phyloP scores from a whole-genome alignment of 2,329 filamentous ascomycete genomes.

The Paradendryphiella salina region DNA sequence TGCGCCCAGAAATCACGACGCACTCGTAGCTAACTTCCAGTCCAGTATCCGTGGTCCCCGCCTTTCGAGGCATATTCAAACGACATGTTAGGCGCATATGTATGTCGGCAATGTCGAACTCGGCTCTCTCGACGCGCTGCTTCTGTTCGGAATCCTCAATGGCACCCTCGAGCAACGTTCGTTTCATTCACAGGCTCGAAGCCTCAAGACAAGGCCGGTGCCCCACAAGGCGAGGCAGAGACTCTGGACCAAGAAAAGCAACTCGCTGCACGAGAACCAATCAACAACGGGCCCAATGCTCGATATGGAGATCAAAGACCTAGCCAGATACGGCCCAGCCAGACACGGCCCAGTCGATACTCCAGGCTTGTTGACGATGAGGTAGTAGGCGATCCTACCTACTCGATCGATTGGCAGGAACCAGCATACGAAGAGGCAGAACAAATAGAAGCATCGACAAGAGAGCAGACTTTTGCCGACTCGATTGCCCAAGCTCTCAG shows the following conservation, averaged over 20 bases:
- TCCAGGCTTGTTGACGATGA: constrained; percentile 16
- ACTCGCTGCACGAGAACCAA: background rate
- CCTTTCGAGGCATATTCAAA: constrained; percentile 5
- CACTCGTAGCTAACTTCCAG: constrained; percentile 1
- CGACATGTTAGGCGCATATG: constrained; percentile 39
- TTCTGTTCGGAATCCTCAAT: constrained; percentile 25
- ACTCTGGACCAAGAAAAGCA: constrained; percentile 4
- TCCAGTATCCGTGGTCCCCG: constrained; percentile 1
- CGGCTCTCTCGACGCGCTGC: constrained; percentile 24
- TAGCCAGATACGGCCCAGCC: background rate
- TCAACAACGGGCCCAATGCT: background rate
- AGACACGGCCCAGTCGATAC: constrained; percentile 15
- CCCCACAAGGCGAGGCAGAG: constrained; percentile 11
- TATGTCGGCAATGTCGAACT: constrained; percentile 41
- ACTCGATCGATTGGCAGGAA: background rate
- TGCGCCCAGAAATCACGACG: constrained; percentile 1
- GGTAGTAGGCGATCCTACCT: background rate
- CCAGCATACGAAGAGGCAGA: background rate
- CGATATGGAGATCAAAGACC: background rate
- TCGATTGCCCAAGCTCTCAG: background rate
- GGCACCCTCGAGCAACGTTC: constrained; percentile 40
- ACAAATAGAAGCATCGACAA: background rate
- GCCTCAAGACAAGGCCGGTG: constrained; percentile 12
- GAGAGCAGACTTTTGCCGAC: background rate
- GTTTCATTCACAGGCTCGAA: constrained; percentile 30